Evolutionary conservation across 148 eudicot species (phyloP).

Genomic region (Polygonum aviculare): DNA sequence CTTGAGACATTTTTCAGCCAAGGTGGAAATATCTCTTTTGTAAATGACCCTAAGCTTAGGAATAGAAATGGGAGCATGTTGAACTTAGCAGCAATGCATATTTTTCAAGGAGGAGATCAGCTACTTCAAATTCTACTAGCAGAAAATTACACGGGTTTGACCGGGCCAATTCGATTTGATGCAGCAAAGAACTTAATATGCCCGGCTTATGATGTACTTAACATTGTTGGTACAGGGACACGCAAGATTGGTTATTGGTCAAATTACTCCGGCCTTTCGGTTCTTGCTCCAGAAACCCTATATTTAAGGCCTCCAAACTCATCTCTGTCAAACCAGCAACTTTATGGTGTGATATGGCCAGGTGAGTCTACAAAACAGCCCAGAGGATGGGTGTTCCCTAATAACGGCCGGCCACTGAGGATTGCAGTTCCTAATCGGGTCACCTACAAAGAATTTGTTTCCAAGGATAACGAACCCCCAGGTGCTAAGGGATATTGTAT

Average conservation of each 20-base stretch:
- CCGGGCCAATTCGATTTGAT: constrained; percentile 24
- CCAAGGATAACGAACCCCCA: constrained; percentile 14
- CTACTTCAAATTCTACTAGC: constrained; percentile 16
- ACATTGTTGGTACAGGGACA: constrained; percentile 15
- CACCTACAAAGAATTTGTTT: constrained; percentile 30
- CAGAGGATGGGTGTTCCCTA: constrained; percentile 37
- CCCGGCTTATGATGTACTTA: constrained; percentile 22
- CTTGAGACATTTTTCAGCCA: constrained; percentile 21
- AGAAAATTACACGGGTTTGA: constrained; percentile 24
- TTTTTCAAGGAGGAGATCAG: constrained; percentile 22
- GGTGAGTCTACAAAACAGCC: constrained; percentile 22
- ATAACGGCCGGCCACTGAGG: constrained; percentile 23
- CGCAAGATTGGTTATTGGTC: constrained; percentile 39
- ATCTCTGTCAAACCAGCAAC: constrained; percentile 15
- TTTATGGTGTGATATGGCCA: constrained; percentile 26
- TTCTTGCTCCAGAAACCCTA: constrained; percentile 20
- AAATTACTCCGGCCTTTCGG: constrained; percentile 31
- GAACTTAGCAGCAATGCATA: constrained; percentile 17
- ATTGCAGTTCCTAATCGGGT: constrained; percentile 30
- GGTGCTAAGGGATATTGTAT: constrained; percentile 30
- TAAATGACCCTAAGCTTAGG: constrained; percentile 8
- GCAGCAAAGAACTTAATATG: constrained; percentile 19
- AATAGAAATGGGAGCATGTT: neutral
- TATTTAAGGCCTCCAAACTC: neutral
- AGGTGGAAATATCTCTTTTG: constrained; percentile 18